Conservation (phyloP, 2,329 filamentous ascomycete genomes). For the Ceratocystiopsis minuta region DNA sequence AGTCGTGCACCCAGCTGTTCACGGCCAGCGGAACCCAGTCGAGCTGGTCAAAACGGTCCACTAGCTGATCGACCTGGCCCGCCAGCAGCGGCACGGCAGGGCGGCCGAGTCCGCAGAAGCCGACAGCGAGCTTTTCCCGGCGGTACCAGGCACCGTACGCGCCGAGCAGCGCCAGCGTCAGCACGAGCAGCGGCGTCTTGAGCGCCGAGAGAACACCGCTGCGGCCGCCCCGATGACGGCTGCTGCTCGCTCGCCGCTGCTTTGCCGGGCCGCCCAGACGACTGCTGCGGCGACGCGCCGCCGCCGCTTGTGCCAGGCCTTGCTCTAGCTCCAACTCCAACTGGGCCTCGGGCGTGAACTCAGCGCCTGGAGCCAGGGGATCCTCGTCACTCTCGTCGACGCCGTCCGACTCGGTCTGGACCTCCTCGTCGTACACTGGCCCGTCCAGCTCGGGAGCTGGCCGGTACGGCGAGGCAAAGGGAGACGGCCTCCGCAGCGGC, state of each 20-base stretch:
- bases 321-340: conserved; percentile 54
- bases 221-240: conserved; percentile 18
- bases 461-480: neutral
- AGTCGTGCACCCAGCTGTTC: conserved; percentile 33
- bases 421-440: conserved; percentile 1
- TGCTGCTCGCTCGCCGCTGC: conserved; percentile 12
- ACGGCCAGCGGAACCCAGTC: conserved; percentile 16
- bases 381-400: conserved; percentile 12
- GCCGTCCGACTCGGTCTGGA: neutral
- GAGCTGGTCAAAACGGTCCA: conserved; percentile 22
- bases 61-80: conserved; percentile 19
- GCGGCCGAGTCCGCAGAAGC: conserved; percentile 77
- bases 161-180: conserved; percentile 51
- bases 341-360: conserved; percentile 86
- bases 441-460: neutral
- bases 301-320: conserved; percentile 21
- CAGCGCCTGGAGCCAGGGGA: conserved; percentile 55
- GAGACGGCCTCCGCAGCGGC: conserved; percentile 1
- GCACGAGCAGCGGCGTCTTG: conserved; percentile 49
- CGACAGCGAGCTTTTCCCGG: conserved; percentile 89
- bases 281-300: conserved; percentile 24
- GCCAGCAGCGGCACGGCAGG: conserved; percentile 29
- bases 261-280: no score
- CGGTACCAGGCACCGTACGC: conserved; percentile 71
- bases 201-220: conserved; percentile 22